A percentile compares a stretch with the other conserved stretches of the same genome.
These are phyloP conservation scores for Laguncularia racemosa DNA, from an alignment of 345 rosid species.

Conservation along the genomic window DNA sequence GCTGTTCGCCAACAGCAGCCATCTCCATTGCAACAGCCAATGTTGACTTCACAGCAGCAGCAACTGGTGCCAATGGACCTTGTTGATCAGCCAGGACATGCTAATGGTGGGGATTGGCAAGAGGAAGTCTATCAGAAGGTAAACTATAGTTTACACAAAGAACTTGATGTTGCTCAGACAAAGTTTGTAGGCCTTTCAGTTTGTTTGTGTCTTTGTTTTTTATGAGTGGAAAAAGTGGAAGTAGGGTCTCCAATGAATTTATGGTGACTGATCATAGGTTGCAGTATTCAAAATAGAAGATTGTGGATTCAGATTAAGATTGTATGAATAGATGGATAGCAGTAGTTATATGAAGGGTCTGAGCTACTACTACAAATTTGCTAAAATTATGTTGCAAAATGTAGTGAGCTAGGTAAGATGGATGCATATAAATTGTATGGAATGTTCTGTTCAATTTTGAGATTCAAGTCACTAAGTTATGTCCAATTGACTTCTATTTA, in stretches of 20 bases:
- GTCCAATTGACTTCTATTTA: too few species aligned
- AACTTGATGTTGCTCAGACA: too few species aligned
- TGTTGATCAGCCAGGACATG: conserved; percentile 60
- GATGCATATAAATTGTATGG: too few species aligned
- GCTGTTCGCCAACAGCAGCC: conserved; percentile 71
- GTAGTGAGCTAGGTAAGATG: too few species aligned
- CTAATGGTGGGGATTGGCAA: conserved; percentile 79
- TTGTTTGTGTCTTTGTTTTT: not conserved
- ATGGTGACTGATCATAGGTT: too few species aligned
- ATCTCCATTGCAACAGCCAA: conserved; percentile 54
- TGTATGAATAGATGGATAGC: too few species aligned
- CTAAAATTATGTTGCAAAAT: too few species aligned
- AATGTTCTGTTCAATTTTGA: too few species aligned
- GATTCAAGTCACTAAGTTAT: too few species aligned
- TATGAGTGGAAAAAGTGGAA: not conserved
- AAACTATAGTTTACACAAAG: not conserved
- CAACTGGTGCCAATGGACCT: conserved; percentile 79
- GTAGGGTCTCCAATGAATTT: not conserved
- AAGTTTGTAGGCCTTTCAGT: not conserved
- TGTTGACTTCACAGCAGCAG: conserved; percentile 43
- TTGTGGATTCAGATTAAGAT: too few species aligned
- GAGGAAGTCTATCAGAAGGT: conserved; percentile 92
- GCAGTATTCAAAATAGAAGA: too few species aligned
- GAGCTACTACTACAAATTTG: too few species aligned
- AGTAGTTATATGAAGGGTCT: not conserved